Conservation (phyloP, 2,329 filamentous ascomycete genomes). For the Diplodia seriata region DNA sequence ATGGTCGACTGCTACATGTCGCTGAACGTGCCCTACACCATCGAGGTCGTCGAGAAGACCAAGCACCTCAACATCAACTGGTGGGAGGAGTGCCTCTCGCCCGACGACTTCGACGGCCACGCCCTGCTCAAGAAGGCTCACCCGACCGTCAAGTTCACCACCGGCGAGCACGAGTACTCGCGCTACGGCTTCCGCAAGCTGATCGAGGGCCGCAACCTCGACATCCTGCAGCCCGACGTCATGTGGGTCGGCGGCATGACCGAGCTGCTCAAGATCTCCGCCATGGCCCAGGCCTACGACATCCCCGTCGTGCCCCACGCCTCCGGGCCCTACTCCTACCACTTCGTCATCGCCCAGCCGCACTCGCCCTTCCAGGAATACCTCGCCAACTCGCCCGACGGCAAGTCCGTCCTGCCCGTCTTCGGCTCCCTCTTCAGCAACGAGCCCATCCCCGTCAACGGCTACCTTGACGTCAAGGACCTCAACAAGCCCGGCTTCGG, state of each 20-base stretch:
- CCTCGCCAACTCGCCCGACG: constrained; percentile 89
- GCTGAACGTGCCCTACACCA: constrained; percentile 89
- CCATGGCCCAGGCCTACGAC: constrained; percentile 90
- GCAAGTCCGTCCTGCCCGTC: constrained; percentile 86
- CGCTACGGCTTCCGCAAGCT: constrained; percentile 94
- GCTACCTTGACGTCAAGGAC: constrained; percentile 78
- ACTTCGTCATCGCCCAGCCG: constrained; percentile 91
- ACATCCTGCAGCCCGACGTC: constrained; percentile 94
- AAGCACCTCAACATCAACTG: constrained; percentile 89
- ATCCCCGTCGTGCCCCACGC: constrained; percentile 95
- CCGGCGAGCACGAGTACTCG: constrained; percentile 94
- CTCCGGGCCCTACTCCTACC: constrained; percentile 92
- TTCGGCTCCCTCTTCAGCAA: constrained; percentile 91
- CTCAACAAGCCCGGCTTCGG: constrained; percentile 92
- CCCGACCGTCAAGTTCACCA: constrained; percentile 90
- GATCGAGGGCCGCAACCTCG: constrained; percentile 87
- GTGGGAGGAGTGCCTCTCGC: constrained; percentile 94
- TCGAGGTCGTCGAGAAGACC: constrained; percentile 84
- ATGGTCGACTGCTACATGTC: constrained; percentile 99
- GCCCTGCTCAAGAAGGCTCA: constrained; percentile 89
- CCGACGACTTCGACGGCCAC: constrained; percentile 92
- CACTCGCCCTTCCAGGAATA: constrained; percentile 97
- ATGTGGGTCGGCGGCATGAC: constrained; percentile 98
- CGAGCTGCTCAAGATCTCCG: constrained; percentile 85
- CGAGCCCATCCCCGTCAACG: constrained; percentile 85